phyloP scores from a whole-genome alignment of 2,329 filamentous ascomycete genomes.

The Aspergillus sp. region DNA sequence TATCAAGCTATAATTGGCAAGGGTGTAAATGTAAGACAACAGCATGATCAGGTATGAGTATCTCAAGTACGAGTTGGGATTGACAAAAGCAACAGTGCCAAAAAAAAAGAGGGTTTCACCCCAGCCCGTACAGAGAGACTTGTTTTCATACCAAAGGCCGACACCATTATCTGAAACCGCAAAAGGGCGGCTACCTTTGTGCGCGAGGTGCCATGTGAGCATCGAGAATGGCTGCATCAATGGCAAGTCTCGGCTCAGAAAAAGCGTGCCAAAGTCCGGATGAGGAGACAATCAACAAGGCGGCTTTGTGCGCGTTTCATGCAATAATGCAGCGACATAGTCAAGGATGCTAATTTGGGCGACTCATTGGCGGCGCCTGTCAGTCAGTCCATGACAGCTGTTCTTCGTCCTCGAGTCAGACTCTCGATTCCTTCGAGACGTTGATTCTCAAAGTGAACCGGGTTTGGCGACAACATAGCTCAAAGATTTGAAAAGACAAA shows the following conservation, averaged over 20 bases:
- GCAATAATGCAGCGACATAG: neutral
- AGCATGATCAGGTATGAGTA: neutral
- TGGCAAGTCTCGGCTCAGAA: neutral
- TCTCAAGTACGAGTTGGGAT: neutral
- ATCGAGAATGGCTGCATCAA: neutral
- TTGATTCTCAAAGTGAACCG: no score
- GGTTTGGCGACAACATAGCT: no score
- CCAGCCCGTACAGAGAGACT: neutral
- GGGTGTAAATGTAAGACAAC: neutral
- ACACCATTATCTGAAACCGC: neutral
- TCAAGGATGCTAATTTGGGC: neutral
- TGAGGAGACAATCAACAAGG: neutral
- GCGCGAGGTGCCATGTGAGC: neutral
- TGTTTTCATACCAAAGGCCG: neutral
- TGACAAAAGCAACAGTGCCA: no score
- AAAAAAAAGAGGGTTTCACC: neutral
- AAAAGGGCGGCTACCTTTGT: neutral
- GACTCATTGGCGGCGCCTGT: neutral
- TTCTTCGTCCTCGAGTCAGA: neutral
- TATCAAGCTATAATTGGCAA: neutral
- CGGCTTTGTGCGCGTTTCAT: neutral
- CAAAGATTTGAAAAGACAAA: no score
- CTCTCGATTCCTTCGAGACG: neutral
- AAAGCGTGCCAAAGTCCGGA: neutral
- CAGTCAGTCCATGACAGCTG: neutral